A percentile compares a stretch with the other conserved stretches of the same genome.
phyloP scores from a whole-genome alignment of 1,284 basidiomycete genomes.

The Amylostereum areolatum region DNA sequence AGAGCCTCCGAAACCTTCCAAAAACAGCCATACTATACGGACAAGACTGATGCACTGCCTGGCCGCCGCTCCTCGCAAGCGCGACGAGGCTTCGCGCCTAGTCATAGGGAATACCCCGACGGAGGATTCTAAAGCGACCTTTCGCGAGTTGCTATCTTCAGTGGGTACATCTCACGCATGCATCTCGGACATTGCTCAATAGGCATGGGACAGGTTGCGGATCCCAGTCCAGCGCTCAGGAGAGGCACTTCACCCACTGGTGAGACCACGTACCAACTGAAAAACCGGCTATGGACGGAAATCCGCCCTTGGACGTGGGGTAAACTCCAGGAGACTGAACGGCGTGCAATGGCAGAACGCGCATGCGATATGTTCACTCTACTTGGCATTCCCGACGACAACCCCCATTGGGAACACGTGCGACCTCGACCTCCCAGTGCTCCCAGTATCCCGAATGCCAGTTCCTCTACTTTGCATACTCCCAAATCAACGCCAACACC shows the following conservation, averaged over 20 bases:
- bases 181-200: no score
- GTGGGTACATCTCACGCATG: not conserved
- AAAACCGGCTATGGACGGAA: conserved; percentile 50
- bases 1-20: not conserved
- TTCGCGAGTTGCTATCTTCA: not conserved
- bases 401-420: conserved; percentile 12
- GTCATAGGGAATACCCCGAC: not conserved
- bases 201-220: not conserved
- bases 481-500: not conserved
- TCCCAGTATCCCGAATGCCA: not conserved
- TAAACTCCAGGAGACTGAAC: conserved; percentile 7
- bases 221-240: conserved; percentile 31
- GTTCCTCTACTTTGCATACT: not conserved
- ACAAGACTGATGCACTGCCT: not conserved
- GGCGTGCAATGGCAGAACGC: conserved; percentile 7
- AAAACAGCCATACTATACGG: not conserved
- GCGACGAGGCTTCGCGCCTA: not conserved
- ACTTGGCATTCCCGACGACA: conserved; percentile 11
- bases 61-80: not conserved
- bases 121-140: not conserved
- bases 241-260: conserved; percentile 42
- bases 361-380: conserved; percentile 4
- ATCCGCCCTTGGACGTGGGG: conserved; percentile 53
- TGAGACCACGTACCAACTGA: not conserved
- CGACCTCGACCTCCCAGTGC: conserved; percentile 1